Conservation (phyloP, 2,329 filamentous ascomycete species). For the Sporothrix mexicana region DNA sequence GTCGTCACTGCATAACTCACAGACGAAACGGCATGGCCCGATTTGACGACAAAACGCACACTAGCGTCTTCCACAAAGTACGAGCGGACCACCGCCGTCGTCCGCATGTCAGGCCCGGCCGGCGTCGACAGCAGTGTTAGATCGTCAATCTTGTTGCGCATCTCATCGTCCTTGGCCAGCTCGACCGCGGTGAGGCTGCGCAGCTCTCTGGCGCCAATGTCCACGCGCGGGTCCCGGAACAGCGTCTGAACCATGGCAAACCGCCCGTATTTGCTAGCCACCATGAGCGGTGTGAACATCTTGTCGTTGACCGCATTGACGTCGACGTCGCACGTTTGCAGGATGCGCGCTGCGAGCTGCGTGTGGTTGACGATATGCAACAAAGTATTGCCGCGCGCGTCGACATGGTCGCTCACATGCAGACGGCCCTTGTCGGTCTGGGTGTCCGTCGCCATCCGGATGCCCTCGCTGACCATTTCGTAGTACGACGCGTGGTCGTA, state of each 20-base stretch:
- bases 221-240: slow-evolving; percentile 86
- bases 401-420: slow-evolving; percentile 90
- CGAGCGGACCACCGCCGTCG: slow-evolving; percentile 90
- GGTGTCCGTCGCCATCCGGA: slow-evolving; percentile 72
- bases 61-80: slow-evolving; percentile 98
- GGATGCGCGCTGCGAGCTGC: slow-evolving; percentile 73
- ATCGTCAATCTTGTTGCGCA: slow-evolving; percentile 95
- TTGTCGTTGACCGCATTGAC: slow-evolving; percentile 96
- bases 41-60: slow-evolving; percentile 91
- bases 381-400: slow-evolving; percentile 90
- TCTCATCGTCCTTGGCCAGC: slow-evolving; percentile 95
- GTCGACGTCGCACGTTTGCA: slow-evolving; percentile 89
- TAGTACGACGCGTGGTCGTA: slow-evolving; percentile 91
- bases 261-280: slow-evolving; percentile 96
- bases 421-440: slow-evolving; percentile 82
- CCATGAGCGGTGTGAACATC: slow-evolving; percentile 93
- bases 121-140: slow-evolving; percentile 80
- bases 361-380: slow-evolving; percentile 94
- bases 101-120: slow-evolving; percentile 75
- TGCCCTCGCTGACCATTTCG: slow-evolving; percentile 82
- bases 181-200: slow-evolving; percentile 93
- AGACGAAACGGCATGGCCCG: slow-evolving; percentile 80
- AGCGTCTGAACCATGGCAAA: slow-evolving; percentile 90
- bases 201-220: slow-evolving; percentile 80
- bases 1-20: slow-evolving; percentile 93